Conservation (phyloP, 2,329 filamentous ascomycete genomes). For the Scortechinia acanthostroma region DNA sequence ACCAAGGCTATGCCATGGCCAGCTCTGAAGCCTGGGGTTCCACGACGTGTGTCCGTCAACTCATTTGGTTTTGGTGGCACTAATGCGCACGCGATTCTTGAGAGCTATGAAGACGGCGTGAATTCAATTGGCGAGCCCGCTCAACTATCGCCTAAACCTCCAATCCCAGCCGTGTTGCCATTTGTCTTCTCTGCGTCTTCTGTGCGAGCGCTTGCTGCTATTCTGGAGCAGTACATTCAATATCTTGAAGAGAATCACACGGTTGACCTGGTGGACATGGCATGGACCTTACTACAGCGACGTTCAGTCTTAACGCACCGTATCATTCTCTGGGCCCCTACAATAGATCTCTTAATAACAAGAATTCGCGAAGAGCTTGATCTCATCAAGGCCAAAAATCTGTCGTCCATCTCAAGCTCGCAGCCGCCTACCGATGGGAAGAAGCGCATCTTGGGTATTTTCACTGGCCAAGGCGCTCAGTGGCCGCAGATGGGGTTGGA, state of each 20-base stretch:
- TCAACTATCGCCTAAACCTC: background rate
- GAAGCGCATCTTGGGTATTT: constrained; percentile 20
- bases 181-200: background rate
- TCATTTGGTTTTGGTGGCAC: background rate
- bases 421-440: constrained; percentile 14
- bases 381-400: too few species aligned
- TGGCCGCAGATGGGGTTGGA: constrained; percentile 21
- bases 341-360: too few species aligned
- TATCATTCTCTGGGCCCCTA: background rate
- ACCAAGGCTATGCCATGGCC: background rate
- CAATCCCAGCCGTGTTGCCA: background rate
- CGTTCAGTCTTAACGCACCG: background rate
- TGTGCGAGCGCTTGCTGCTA: background rate
- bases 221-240: background rate
- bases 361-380: too few species aligned
- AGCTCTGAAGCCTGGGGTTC: background rate
- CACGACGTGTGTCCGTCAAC: background rate
- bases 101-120: background rate
- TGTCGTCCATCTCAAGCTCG: too few species aligned
- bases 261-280: background rate
- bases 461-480: constrained; percentile 24
- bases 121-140: background rate
- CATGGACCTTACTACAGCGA: background rate
- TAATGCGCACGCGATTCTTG: background rate
- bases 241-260: background rate